Evolutionary conservation across 306 rosid genomes (phyloP).

Genomic region (Comarum palustre): DNA sequence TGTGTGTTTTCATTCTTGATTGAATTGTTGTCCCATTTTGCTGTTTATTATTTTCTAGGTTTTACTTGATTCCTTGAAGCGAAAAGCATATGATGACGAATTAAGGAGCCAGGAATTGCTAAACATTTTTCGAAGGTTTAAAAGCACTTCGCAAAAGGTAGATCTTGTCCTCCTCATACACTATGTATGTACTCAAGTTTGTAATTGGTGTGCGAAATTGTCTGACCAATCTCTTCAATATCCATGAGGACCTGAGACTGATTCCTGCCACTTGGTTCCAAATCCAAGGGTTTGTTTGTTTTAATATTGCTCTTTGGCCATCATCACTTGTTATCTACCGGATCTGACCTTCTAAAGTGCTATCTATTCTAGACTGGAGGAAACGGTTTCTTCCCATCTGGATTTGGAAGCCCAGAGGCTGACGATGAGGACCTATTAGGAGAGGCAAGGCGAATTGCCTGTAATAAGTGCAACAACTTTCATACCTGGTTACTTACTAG

Average conservation of each 20-base stretch:
- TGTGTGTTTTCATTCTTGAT: slow-evolving; percentile 10
- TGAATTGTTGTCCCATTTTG: slow-evolving; percentile 15
- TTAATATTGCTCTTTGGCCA: slow-evolving; percentile 3
- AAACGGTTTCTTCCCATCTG: slow-evolving; percentile 61
- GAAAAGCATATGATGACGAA: slow-evolving; percentile 87
- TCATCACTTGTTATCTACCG: slow-evolving; percentile 23
- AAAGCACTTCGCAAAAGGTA: slow-evolving; percentile 64
- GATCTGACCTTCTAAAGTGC: slow-evolving; percentile 38
- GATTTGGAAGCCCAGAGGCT: slow-evolving; percentile 56
- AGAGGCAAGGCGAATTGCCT: slow-evolving; percentile 74
- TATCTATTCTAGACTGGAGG: slow-evolving; percentile 63
- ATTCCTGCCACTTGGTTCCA: background rate
- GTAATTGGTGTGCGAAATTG: background rate
- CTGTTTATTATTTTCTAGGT: slow-evolving; percentile 45
- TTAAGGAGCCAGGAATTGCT: slow-evolving; percentile 89
- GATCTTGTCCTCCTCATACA: background rate
- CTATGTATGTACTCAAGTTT: slow-evolving; percentile 7
- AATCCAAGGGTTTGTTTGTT: slow-evolving; percentile 13
- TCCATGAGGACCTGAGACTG: background rate
- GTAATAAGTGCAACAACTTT: slow-evolving; percentile 80
- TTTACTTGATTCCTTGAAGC: slow-evolving; percentile 81
- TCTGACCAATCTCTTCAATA: background rate
- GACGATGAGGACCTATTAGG: slow-evolving; percentile 71
- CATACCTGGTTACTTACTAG: slow-evolving; percentile 80
- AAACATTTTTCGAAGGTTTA: slow-evolving; percentile 67